Evolutionary conservation across 495 filamentous ascomycete genomes (phyloP).

Genomic region (Tricharina praecox): DNA sequence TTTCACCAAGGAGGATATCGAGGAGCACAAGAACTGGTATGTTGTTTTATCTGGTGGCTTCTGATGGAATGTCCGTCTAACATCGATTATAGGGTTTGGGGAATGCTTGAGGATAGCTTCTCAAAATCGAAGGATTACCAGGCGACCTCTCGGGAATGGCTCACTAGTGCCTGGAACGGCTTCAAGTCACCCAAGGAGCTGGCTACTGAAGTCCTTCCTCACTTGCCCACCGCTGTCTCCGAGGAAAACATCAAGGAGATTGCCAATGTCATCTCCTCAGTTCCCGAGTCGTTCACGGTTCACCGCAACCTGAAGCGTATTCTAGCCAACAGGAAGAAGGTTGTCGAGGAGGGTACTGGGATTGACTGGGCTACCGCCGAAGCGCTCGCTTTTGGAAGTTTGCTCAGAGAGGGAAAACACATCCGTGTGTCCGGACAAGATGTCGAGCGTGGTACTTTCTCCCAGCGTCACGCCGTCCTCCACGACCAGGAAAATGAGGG

Average conservation of each 20-base stretch:
- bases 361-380: conserved; percentile 98
- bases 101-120: conserved; percentile 94
- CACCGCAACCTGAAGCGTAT: conserved; percentile 98
- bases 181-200: conserved; percentile 99
- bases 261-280: conserved; percentile 52
- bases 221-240: conserved; percentile 71
- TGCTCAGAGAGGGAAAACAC: conserved; percentile 84
- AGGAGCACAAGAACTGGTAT: conserved; percentile 93
- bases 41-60: conserved; percentile 31
- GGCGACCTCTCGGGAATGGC: conserved; percentile 91
- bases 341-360: conserved; percentile 75
- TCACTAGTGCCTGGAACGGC: conserved; percentile 93
- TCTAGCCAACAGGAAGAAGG: conserved; percentile 73
- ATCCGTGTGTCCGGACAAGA: conserved; percentile 96
- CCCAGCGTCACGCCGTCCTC: conserved; percentile 88
- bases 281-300: conserved; percentile 68
- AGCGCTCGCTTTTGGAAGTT: conserved; percentile 82
- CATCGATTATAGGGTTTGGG: conserved; percentile 49
- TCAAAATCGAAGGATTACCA: conserved; percentile 93
- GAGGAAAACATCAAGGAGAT: conserved; percentile 56
- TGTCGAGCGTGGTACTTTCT: conserved; percentile 98
- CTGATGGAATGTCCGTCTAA: background rate
- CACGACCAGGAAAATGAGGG: conserved; percentile 89
- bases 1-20: conserved; percentile 93
- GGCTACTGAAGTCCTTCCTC: conserved; percentile 82